These are phyloP conservation scores for Aspergillus carbonarius DNA, from an alignment of 2,329 filamentous ascomycete genomes.

Conservation along the genomic window DNA sequence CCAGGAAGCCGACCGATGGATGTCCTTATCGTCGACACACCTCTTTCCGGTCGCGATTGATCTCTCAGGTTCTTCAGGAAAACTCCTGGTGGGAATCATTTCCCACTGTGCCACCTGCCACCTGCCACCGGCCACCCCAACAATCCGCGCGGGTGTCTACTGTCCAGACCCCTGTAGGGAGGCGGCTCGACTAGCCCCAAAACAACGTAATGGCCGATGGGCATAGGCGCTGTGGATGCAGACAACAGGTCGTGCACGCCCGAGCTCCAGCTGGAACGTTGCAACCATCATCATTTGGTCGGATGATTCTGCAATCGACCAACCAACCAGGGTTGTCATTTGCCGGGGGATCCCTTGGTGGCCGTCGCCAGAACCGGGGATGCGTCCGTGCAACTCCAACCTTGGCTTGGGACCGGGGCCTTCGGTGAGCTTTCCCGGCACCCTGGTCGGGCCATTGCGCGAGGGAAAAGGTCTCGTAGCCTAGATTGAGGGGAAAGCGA, in stretches of 20 bases:
- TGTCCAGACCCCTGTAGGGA: not conserved
- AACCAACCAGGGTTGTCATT: constrained; percentile 13
- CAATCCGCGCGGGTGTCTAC: not conserved
- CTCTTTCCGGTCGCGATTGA: not conserved
- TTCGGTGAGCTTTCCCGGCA: constrained; percentile 1
- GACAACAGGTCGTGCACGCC: not conserved
- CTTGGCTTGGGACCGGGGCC: not conserved
- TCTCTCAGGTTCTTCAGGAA: not conserved
- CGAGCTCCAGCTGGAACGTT: constrained; percentile 1
- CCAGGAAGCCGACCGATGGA: too few species aligned
- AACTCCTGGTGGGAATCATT: not conserved
- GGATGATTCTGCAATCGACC: constrained; percentile 14
- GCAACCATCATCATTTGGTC: constrained; percentile 13
- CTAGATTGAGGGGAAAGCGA: not conserved
- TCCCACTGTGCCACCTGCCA: not conserved
- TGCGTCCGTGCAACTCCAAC: constrained; percentile 12
- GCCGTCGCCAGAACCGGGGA: constrained; percentile 5
- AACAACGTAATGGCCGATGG: not conserved
- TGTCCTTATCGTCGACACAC: not conserved
- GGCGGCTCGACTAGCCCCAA: not conserved
- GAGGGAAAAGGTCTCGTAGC: not conserved
- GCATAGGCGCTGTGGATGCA: not conserved
- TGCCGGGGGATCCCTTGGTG: constrained; percentile 1
- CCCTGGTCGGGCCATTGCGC: not conserved
- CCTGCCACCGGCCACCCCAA: not conserved